A percentile compares a stretch with the other conserved stretches of the same genome.
Evolutionary conservation across 2,329 filamentous ascomycete genomes (phyloP).

Genomic region (Parastagonospora nodorum): DNA sequence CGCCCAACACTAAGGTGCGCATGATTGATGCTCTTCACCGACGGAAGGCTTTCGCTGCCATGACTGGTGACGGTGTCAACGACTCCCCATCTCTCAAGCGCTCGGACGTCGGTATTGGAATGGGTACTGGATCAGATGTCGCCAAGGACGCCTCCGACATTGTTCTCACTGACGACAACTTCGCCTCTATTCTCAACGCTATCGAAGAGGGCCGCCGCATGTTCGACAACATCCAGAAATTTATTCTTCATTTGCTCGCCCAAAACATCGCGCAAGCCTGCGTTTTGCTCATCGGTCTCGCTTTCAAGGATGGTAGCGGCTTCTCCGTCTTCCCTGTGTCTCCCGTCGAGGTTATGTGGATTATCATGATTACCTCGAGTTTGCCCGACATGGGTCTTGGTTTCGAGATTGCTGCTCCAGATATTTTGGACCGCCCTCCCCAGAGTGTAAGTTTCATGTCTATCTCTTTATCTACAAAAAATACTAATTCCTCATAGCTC

Average conservation of each 20-base stretch:
- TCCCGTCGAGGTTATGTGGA: slow-evolving; percentile 46
- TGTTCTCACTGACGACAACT: slow-evolving; percentile 53
- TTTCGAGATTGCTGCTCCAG: slow-evolving; percentile 40
- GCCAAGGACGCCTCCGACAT: slow-evolving; percentile 53
- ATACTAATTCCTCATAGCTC: slow-evolving; percentile 26
- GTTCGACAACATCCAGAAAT: slow-evolving; percentile 55
- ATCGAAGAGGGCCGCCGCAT: slow-evolving; percentile 53
- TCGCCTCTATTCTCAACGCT: slow-evolving; percentile 52
- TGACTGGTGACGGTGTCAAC: slow-evolving; percentile 54
- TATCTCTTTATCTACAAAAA: neutral
- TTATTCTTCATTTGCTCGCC: slow-evolving; percentile 40
- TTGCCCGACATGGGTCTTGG: slow-evolving; percentile 44
- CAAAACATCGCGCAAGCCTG: slow-evolving; percentile 43
- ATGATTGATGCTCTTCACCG: slow-evolving; percentile 53
- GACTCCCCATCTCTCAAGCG: slow-evolving; percentile 53
- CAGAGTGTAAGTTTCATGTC: slow-evolving; percentile 26
- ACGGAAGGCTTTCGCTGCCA: slow-evolving; percentile 48
- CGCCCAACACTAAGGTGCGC: slow-evolving; percentile 52
- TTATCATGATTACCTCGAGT: slow-evolving; percentile 47
- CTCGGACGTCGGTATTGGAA: slow-evolving; percentile 53
- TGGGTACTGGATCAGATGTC: slow-evolving; percentile 53
- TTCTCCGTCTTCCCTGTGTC: slow-evolving; percentile 45
- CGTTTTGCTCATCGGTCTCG: slow-evolving; percentile 41
- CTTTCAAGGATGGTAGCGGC: slow-evolving; percentile 37
- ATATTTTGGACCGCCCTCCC: slow-evolving; percentile 39